Evolutionary conservation across 106 monocot species (phyloP), one percentile per base, ranked within the genome.

Genomic region (Dactylorhiza incarnata): DNA sequence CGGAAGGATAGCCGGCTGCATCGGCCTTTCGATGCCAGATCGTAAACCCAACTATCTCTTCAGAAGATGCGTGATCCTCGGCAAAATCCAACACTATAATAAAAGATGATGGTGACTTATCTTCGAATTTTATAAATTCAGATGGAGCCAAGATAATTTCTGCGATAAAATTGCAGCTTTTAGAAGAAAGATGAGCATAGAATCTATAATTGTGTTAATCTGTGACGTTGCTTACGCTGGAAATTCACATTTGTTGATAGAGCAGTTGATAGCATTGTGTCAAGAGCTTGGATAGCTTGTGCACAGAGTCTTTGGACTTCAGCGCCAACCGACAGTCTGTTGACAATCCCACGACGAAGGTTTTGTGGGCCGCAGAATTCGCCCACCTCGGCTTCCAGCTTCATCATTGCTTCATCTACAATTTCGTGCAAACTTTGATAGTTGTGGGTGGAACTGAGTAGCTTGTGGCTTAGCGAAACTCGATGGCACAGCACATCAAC

Each of bases 241-340:
- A 78, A 37, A 10, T 61, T 70, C 29, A 50, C 17, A 66, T 48
- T 66, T 12, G 49, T 37, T n/a, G 69, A 26, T 47, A 53, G 25
- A 14, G 71, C 71, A 69, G 48, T 74, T 49, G 78, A 85, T 76
- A 73, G 17, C 74, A 85, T 65, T 2, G 79, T 68, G 71, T 87
- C 86, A 12, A 81, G 74, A 46, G 63, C 23, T 12, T 79, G 78
- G 7, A 90, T 12, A 53, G 90, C 95, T 72, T 9, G 72, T 7
- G 81, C 84, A 78, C 96, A 97, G 1, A 97, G 82, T 76, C 68
- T 97, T 71, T 93, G 96, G 37, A 97, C 87, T 84, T 97, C 93
- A 58, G 86, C 82, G 19, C 90, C 95, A 72, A 84, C 88, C 74
- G 90, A 84, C 17, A 96, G 88, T 51, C 95, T 83, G 75, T 91